Percentiles rank a stretch among this genome's conserved stretches.
Evolutionary conservation across 768 basidiomycete species (phyloP).

Genomic region (Suillus discolor): DNA sequence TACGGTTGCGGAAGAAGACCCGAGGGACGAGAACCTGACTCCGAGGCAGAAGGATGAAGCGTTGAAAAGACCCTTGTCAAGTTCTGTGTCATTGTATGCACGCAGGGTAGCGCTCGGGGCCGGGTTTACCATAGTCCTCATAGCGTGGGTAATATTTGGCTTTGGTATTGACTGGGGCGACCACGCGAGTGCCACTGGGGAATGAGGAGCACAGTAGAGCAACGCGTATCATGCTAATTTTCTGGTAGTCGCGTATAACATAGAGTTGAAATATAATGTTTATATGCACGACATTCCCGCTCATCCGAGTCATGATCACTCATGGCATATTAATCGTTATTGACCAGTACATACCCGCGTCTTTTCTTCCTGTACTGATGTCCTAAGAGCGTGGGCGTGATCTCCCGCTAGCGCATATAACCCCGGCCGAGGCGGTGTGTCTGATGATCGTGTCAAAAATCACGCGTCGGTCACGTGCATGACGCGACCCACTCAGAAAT

Average conservation of each 20-base stretch:
- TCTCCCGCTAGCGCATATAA: no score
- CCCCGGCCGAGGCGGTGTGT: no score
- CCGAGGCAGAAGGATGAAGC: constrained; percentile 6
- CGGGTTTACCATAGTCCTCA: constrained; percentile 32
- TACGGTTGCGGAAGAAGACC: background rate
- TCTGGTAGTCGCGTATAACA: no score
- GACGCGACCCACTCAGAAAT: background rate
- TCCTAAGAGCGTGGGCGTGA: no score
- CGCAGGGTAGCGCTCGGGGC: constrained; percentile 26
- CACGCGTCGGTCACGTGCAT: background rate
- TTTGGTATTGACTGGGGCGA: constrained; percentile 45
- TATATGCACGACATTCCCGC: no score
- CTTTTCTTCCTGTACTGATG: no score
- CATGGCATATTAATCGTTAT: no score
- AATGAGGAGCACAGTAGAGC: constrained; percentile 14
- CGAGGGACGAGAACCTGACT: background rate
- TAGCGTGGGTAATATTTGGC: constrained; percentile 46
- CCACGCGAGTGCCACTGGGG: constrained; percentile 29
- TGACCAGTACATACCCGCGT: no score
- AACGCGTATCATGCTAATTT: no score
- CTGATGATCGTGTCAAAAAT: background rate
- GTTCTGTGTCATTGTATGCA: constrained; percentile 7
- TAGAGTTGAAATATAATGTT: no score
- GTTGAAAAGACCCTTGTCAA: constrained; percentile 8
- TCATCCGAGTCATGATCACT: no score